phyloP scores from a whole-genome alignment of 371 early-diverging fungal species.

The Mucor plumbeus region DNA sequence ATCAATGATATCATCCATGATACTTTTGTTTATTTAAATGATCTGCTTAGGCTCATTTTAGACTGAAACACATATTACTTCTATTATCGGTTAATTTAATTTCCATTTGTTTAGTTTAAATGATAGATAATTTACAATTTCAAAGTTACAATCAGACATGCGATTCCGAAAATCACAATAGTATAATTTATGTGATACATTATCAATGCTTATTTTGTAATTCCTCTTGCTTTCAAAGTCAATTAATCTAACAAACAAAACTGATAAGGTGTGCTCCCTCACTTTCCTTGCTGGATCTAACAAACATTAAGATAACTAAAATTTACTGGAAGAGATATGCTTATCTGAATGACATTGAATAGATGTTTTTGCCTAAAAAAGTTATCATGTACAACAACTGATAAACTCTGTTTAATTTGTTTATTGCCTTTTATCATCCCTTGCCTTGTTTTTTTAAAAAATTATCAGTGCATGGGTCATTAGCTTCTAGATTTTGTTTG shows the following conservation, averaged over 20 bases:
- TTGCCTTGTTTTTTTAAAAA: background rate
- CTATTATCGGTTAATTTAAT: background rate
- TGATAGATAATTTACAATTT: background rate
- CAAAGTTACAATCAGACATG: background rate
- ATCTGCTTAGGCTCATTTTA: slow-evolving; percentile 8
- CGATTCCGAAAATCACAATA: background rate
- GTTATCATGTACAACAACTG: background rate
- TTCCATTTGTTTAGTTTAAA: background rate
- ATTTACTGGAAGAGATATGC: background rate
- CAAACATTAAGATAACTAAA: background rate
- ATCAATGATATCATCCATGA: slow-evolving; percentile 9
- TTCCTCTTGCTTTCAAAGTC: background rate
- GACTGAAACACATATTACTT: background rate
- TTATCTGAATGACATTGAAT: background rate
- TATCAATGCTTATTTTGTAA: background rate
- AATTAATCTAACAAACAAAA: slow-evolving; percentile 8
- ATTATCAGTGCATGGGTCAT: background rate
- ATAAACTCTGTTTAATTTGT: slow-evolving; percentile 2
- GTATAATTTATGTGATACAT: background rate
- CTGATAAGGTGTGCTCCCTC: background rate
- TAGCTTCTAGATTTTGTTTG: slow-evolving; percentile 1
- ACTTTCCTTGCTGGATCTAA: background rate
- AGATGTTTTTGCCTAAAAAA: background rate
- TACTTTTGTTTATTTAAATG: slow-evolving; percentile 3
- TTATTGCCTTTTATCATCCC: background rate